These are phyloP conservation scores for Eragrostis tef DNA, from an alignment of 202 grass and related monocot species.

Conservation along the genomic window DNA sequence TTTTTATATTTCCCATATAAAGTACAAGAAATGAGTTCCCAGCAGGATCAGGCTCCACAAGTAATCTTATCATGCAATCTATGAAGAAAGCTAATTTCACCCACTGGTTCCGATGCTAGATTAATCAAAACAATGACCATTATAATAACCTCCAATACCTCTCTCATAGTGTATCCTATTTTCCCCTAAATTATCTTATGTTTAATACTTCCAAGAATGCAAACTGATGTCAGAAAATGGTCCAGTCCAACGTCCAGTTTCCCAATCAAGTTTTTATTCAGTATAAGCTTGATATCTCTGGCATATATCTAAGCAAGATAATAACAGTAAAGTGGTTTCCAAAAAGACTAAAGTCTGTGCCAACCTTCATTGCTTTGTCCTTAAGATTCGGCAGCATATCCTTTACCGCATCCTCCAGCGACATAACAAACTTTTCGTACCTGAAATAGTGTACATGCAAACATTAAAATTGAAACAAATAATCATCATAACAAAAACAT, in stretches of 20 bases:
- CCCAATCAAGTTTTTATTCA: background rate
- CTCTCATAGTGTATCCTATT: background rate
- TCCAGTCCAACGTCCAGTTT: slow-evolving; percentile 13
- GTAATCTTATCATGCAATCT: slow-evolving; percentile 6
- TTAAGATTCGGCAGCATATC: slow-evolving; percentile 97
- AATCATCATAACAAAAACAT: slow-evolving; percentile 33
- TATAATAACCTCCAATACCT: background rate
- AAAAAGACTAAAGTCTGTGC: slow-evolving; percentile 30
- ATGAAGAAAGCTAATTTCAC: background rate
- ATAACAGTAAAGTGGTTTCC: slow-evolving; percentile 12
- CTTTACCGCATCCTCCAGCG: slow-evolving; percentile 88
- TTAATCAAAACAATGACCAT: background rate
- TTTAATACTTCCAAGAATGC: slow-evolving; percentile 24
- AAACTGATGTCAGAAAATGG: slow-evolving; percentile 19
- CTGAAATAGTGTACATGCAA: slow-evolving; percentile 54
- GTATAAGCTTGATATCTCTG: slow-evolving; percentile 6
- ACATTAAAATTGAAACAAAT: slow-evolving; percentile 20
- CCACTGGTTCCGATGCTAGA: background rate
- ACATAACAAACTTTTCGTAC: slow-evolving; percentile 92
- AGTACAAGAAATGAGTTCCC: slow-evolving; percentile 15
- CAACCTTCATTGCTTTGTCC: slow-evolving; percentile 98
- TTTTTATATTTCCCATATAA: slow-evolving; percentile 14
- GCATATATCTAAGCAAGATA: background rate
- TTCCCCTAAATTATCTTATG: background rate
- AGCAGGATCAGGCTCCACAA: background rate